Evolutionary conservation across 768 basidiomycete species (phyloP), one percentile per base, ranked within the genome.

Genomic region (Boletus rex-veris): DNA sequence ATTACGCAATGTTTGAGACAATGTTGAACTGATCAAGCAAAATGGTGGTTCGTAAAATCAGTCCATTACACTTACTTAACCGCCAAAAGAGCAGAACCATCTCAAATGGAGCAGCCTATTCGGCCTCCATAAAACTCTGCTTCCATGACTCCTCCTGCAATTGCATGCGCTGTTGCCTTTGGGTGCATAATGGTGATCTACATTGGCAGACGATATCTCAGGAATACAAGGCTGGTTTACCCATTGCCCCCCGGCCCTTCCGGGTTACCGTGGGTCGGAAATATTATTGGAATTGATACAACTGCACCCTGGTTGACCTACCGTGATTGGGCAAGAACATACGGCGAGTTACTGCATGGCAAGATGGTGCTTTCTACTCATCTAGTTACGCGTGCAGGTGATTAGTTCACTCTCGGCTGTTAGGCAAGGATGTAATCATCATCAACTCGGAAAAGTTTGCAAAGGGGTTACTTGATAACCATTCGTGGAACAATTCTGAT

Each of bases 401-500:
- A 50, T 4, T 41, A 15, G 30, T 50, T 3, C 31, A 50, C 21
- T 18, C 79, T 49, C 71, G 71, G 21, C 64, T 77, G n/a, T 74
- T 77, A 54, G 79, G 77, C 53, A 67, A 71, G 21, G 66, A 65
- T n/a, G 70, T 74, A 24, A 64, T 82, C 33, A 63, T 81, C 45
- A 61, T 82, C 48, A 50, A 48, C 15, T 43, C 50, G n/a, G 41
- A 50, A 21, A 36, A 42, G 11, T 10, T 26, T 7, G 58, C 58
- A 11, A 59, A 28, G 37, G 55, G 53, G 16, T 18, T 59, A 14
- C 51, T 59, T 6, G 79, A 80, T 37, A 64, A 66, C 24, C 74
- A 76, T 11, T 75, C 77, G 7, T 60, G 57, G 15, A 73, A 77
- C 28, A 79, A 80, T 55, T 79, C 80, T 6, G 77, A 77, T 58